Percentiles rank a stretch among this genome's conserved stretches.
Evolutionary conservation across 768 basidiomycete genomes (phyloP).

Genomic region (Lactifluus piperatus): DNA sequence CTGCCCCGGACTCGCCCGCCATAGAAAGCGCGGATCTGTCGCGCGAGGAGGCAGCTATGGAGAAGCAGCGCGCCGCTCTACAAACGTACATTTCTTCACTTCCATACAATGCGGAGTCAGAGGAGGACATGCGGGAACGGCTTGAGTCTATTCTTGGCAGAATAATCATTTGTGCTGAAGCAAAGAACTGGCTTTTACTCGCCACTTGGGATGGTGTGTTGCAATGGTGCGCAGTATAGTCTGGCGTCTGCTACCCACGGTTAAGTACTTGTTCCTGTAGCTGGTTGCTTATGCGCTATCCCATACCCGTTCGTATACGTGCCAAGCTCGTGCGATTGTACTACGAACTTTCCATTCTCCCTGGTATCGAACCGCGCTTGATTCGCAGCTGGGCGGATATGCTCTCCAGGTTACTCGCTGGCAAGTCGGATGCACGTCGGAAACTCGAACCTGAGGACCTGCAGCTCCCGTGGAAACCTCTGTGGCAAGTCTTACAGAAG

Average conservation of each 20-base stretch:
- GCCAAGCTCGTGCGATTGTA: constrained; percentile 67
- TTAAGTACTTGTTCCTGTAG: constrained; percentile 29
- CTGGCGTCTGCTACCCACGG: neutral
- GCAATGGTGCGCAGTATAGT: constrained; percentile 47
- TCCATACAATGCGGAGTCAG: constrained; percentile 66
- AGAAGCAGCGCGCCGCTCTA: constrained; percentile 52
- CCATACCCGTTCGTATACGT: constrained; percentile 57
- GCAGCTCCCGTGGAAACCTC: constrained; percentile 60
- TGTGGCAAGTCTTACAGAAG: constrained; percentile 68
- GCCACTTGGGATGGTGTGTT: constrained; percentile 74
- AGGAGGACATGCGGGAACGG: constrained; percentile 60
- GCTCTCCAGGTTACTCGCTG: constrained; percentile 60
- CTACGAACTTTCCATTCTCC: constrained; percentile 69
- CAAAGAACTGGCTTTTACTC: constrained; percentile 66
- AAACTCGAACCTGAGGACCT: constrained; percentile 63
- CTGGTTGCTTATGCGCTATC: constrained; percentile 79
- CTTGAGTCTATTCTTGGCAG: constrained; percentile 63
- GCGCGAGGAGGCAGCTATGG: constrained; percentile 31
- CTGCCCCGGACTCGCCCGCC: constrained; percentile 36
- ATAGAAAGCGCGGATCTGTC: constrained; percentile 27
- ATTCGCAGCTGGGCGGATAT: constrained; percentile 72
- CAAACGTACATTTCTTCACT: constrained; percentile 57
- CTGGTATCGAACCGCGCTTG: constrained; percentile 65
- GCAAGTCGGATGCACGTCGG: constrained; percentile 53
- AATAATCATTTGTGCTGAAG: constrained; percentile 60